phyloP scores from a whole-genome alignment of 169 alveolate species.

The Plasmodium adleri region DNA sequence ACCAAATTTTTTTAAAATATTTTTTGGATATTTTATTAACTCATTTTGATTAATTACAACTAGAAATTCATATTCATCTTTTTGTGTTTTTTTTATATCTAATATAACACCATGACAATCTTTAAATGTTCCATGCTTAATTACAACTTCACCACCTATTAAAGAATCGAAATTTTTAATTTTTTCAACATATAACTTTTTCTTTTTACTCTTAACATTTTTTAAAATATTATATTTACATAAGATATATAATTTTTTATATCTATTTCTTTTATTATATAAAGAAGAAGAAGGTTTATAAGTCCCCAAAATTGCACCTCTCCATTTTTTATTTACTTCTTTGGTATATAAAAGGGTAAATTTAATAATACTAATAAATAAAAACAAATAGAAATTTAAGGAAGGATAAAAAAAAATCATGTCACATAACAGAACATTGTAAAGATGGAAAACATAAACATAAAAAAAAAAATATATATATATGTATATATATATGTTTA shows the following conservation, averaged over 20 bases:
- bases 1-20: conserved; percentile 61
- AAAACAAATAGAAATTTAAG: conserved; percentile 1
- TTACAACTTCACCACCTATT: conserved; percentile 46
- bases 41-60: conserved; percentile 62
- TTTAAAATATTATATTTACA: conserved; percentile 10
- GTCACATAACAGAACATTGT: not conserved
- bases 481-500: too few relatives aligned
- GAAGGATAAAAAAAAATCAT: conserved; percentile 7
- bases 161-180: conserved; percentile 15
- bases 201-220: not conserved
- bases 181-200: not conserved
- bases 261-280: conserved; percentile 4
- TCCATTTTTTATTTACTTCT: conserved; percentile 2
- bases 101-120: conserved; percentile 58
- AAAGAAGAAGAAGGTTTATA: not conserved
- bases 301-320: too few relatives aligned
- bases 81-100: conserved; percentile 41
- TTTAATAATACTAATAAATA: not conserved
- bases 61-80: conserved; percentile 44
- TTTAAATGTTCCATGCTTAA: conserved; percentile 35
- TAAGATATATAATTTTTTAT: conserved; percentile 10
- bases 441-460: too few relatives aligned
- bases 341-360: not conserved
- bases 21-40: conserved; percentile 38
- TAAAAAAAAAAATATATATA: too few relatives aligned